Conservation (phyloP, 129 eudicot genomes). For the Saussurea involucrata region DNA sequence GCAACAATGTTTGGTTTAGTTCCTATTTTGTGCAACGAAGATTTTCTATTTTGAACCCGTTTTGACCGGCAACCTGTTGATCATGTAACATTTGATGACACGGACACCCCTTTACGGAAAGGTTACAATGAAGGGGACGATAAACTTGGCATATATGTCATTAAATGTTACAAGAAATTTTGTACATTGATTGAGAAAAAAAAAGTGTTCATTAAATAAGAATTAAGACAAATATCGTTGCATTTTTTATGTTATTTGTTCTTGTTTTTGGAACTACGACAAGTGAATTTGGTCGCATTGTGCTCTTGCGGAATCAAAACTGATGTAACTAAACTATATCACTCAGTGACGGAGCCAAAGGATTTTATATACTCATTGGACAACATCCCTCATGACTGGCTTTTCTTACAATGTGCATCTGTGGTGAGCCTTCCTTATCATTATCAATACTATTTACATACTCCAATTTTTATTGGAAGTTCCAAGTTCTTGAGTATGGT, state of each 20-base stretch:
- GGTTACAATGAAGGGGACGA: neutral
- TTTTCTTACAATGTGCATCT: constrained; percentile 92
- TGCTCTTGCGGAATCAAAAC: neutral
- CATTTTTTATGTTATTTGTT: neutral
- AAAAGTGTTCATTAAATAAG: neutral
- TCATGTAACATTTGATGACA: too few relatives aligned
- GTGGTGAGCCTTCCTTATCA: constrained; percentile 61
- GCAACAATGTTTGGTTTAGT: neutral
- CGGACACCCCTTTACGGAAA: too few relatives aligned
- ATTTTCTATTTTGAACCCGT: neutral
- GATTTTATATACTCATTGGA: constrained; percentile 80
- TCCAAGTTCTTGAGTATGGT: neutral
- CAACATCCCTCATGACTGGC: constrained; percentile 98
- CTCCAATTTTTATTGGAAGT: neutral
- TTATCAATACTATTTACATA: neutral
- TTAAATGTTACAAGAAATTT: neutral
- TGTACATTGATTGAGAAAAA: neutral
- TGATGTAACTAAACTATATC: constrained; percentile 10
- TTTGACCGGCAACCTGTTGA: neutral
- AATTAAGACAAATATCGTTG: neutral
- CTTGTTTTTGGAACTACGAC: neutral
- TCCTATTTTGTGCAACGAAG: neutral
- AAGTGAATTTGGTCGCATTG: neutral
- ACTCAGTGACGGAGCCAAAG: constrained; percentile 86
- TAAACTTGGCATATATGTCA: neutral